Evolutionary conservation across 148 eudicot species (phyloP).

Genomic region (Oxyria digyna): DNA sequence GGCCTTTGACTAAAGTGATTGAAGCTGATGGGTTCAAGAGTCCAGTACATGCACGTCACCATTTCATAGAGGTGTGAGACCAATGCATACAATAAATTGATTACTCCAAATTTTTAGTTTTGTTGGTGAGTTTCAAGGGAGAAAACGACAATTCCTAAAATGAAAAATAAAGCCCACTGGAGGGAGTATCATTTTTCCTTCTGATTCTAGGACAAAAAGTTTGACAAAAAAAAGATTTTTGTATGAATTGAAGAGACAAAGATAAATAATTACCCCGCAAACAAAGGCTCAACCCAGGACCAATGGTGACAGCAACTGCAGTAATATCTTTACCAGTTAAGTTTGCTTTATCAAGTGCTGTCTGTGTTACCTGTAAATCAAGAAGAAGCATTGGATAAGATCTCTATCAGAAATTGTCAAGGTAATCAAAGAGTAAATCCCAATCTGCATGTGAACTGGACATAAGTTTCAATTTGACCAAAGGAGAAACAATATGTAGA

Average conservation of each 20-base stretch:
- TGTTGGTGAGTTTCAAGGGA: too few relatives aligned
- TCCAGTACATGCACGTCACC: too few relatives aligned
- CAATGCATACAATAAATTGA: too few relatives aligned
- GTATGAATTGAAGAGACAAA: neutral
- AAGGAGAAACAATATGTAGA: neutral
- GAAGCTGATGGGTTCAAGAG: too few relatives aligned
- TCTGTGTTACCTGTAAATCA: slow-evolving; percentile 62
- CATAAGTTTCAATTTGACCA: neutral
- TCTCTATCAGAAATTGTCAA: neutral
- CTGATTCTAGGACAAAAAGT: neutral
- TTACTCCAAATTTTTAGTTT: too few relatives aligned
- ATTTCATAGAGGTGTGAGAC: too few relatives aligned
- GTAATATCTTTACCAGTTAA: slow-evolving; percentile 64
- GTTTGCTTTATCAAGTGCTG: slow-evolving; percentile 86
- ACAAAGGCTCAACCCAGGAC: slow-evolving; percentile 98
- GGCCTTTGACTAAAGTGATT: too few relatives aligned
- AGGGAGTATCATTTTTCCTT: neutral
- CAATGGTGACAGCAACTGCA: slow-evolving; percentile 99
- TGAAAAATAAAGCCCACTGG: too few relatives aligned
- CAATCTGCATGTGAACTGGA: neutral
- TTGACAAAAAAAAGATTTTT: neutral
- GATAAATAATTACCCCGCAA: slow-evolving; percentile 51
- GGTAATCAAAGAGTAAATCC: too few relatives aligned
- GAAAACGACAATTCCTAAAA: too few relatives aligned
- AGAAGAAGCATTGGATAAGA: neutral